Base-by-base conservation (phyloP, 768 basidiomycete genomes). In the Tulasnella calospora region DNA sequence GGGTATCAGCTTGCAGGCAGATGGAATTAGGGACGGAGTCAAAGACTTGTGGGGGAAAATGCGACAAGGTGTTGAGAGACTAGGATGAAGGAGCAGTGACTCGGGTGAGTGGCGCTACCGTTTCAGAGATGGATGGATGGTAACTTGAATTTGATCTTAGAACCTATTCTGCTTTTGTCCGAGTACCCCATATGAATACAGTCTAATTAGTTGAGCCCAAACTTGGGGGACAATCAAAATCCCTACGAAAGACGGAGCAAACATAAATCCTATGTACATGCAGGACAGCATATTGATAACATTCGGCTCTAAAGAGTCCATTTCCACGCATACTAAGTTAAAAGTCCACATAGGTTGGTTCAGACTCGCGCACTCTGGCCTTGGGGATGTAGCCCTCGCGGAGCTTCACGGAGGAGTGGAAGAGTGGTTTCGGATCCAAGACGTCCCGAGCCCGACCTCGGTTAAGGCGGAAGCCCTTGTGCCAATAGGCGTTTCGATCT, bases 1-100 rank as follows among this genome's bases (percentile, higher is more conserved):
- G 81, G 82, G 81, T 70, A 88, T 91, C 19, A 89, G 90, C 33
- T 87, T 94, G 33, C 93, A 94, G 82, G 90, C 94, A 15, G 96
- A 96, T 80, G 95, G 95, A 1, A 90, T 98, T 80, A 88, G 92
- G 80, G 95, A 97, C 82, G 95, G 95, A 0, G 91, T 98, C 67
- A 89, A 90, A 85, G 94, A 90, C 83, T 86, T 99, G 80, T 86
- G 98, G 82, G 96, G 92, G 27, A 96, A 93, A 84, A 92, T 98
- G 36, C 93, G 92, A 85, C 93, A 94, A 82, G 92, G 92, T 0
- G 95, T 87, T 2, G 86, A 87, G 74, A 30, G 61, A 33, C 33
- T 67, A 13, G 61, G 61, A 35, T 67, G 61, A 67, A 10, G 30
- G 13, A 35, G 13, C 5, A 27, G 27, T 19, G 61, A 30, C 61